Evolutionary conservation across 2,329 filamentous ascomycete species (phyloP).

Genomic region (Trichothecium sympodiale): DNA sequence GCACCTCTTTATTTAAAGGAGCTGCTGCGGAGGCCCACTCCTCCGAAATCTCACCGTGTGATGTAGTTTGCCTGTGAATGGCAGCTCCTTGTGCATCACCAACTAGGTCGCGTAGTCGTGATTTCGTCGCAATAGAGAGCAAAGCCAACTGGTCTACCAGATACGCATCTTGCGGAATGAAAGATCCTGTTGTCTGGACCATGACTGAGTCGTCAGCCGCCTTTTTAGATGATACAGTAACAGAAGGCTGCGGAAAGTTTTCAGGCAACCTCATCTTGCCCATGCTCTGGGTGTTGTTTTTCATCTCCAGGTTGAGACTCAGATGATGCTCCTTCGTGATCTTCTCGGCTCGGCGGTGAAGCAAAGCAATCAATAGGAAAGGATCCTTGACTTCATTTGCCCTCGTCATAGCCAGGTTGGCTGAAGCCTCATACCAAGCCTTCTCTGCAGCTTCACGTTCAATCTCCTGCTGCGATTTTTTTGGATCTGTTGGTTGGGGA

Average conservation of each 20-base stretch:
- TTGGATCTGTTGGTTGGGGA: slow-evolving; percentile 20
- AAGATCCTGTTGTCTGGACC: slow-evolving; percentile 53
- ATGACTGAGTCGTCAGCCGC: slow-evolving; percentile 49
- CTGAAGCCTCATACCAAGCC: slow-evolving; percentile 56
- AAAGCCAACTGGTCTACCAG: slow-evolving; percentile 76
- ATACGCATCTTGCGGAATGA: slow-evolving; percentile 63
- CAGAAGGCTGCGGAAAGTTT: slow-evolving; percentile 37
- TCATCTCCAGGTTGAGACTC: slow-evolving; percentile 42
- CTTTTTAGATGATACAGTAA: slow-evolving; percentile 42
- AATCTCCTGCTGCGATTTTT: slow-evolving; percentile 21
- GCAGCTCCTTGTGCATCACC: slow-evolving; percentile 67
- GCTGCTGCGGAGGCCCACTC: slow-evolving; percentile 66
- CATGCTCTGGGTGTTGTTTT: slow-evolving; percentile 29
- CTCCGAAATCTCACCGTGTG: slow-evolving; percentile 66
- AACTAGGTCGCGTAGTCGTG: slow-evolving; percentile 63
- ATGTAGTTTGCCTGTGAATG: slow-evolving; percentile 60
- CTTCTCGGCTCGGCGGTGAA: slow-evolving; percentile 47
- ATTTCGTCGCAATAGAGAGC: slow-evolving; percentile 71
- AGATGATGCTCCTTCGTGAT: slow-evolving; percentile 48
- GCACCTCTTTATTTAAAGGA: slow-evolving; percentile 30
- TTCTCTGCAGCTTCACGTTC: slow-evolving; percentile 53
- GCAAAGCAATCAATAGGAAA: slow-evolving; percentile 56
- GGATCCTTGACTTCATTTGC: slow-evolving; percentile 64
- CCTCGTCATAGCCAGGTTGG: slow-evolving; percentile 44
- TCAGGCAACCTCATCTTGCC: slow-evolving; percentile 38